phyloP scores from a whole-genome alignment of 2,329 filamentous ascomycete genomes.

The Pseudogymnoascus sp. region DNA sequence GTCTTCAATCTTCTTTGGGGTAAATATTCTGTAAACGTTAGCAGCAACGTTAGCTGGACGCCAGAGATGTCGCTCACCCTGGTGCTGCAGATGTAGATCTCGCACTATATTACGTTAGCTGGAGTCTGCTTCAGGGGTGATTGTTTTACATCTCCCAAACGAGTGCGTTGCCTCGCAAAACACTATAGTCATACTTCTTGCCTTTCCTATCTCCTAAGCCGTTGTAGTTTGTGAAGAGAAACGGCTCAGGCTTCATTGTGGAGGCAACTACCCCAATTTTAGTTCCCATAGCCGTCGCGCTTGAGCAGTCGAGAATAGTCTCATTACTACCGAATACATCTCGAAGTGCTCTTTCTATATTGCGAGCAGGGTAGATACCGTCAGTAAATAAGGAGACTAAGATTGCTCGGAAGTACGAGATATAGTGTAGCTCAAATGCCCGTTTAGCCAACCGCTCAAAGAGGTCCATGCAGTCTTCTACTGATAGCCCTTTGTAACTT shows the following conservation, averaged over 20 bases:
- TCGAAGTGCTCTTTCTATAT: slow-evolving; percentile 18
- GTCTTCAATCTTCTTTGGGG: slow-evolving; percentile 16
- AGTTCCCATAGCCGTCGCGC: slow-evolving; percentile 16
- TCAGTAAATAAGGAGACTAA: slow-evolving; percentile 17
- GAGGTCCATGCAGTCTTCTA: slow-evolving; percentile 17
- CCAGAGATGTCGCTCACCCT: slow-evolving; percentile 10
- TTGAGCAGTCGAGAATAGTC: slow-evolving; percentile 19
- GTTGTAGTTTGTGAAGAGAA: slow-evolving; percentile 24
- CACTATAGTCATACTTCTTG: slow-evolving; percentile 16
- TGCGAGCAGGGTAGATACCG: slow-evolving; percentile 18
- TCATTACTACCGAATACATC: slow-evolving; percentile 17
- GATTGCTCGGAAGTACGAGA: neutral
- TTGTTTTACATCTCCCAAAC: slow-evolving; percentile 20
- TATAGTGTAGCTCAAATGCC: slow-evolving; percentile 15
- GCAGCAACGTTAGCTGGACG: neutral
- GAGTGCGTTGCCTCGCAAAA: slow-evolving; percentile 15
- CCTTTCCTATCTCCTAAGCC: slow-evolving; percentile 13
- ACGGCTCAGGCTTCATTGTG: slow-evolving; percentile 14
- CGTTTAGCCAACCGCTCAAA: slow-evolving; percentile 17
- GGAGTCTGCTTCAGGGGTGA: neutral
- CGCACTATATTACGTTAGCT: slow-evolving; percentile 17
- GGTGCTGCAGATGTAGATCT: slow-evolving; percentile 19
- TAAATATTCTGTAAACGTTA: slow-evolving; percentile 13
- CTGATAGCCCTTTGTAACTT: slow-evolving; percentile 13
- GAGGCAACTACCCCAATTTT: slow-evolving; percentile 19